A percentile compares a stretch with the other conserved stretches of the same genome.
Conservation (phyloP, 1,284 basidiomycete genomes). For the Cystobasidium slooffiae region DNA sequence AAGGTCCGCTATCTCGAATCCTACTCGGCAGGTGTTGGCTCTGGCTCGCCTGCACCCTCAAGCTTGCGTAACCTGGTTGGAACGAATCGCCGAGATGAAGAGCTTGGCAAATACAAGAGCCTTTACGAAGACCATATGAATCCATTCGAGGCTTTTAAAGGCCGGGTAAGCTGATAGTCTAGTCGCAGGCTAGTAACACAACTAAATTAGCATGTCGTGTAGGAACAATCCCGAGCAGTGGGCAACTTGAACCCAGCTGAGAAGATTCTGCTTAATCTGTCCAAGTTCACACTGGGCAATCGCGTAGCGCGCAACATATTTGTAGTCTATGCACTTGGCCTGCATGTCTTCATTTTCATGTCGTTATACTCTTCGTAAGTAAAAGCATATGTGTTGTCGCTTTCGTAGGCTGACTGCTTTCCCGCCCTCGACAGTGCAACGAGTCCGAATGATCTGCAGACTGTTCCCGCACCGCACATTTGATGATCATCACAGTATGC, state of each 20-base stretch:
- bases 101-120: conserved; percentile 84
- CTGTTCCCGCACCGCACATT: conserved; percentile 28
- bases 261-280: conserved; percentile 80
- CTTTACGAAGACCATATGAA: conserved; percentile 96
- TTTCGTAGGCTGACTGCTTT: too few species aligned
- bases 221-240: conserved; percentile 92
- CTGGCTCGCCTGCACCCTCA: conserved; percentile 9
- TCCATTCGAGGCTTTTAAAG: conserved; percentile 95
- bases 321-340: conserved; percentile 74
- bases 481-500: conserved; percentile 1
- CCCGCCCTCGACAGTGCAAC: conserved; percentile 1
- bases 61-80: conserved; percentile 45
- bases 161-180: conserved; percentile 68
- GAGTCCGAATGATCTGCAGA: neutral
- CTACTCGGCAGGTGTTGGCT: conserved; percentile 69
- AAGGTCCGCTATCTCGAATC: conserved; percentile 96
- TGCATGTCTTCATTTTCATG: conserved; percentile 79
- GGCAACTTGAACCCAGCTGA: conserved; percentile 90
- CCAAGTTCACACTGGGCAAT: conserved; percentile 83
- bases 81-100: conserved; percentile 62
- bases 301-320: conserved; percentile 70
- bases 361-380: conserved; percentile 58
- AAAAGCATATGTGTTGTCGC: neutral
- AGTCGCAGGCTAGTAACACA: neutral
- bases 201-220: conserved; percentile 26